Evolutionary conservation across 1,284 basidiomycete species (phyloP).

Genomic region (Mycosarcoma mackinlayi): DNA sequence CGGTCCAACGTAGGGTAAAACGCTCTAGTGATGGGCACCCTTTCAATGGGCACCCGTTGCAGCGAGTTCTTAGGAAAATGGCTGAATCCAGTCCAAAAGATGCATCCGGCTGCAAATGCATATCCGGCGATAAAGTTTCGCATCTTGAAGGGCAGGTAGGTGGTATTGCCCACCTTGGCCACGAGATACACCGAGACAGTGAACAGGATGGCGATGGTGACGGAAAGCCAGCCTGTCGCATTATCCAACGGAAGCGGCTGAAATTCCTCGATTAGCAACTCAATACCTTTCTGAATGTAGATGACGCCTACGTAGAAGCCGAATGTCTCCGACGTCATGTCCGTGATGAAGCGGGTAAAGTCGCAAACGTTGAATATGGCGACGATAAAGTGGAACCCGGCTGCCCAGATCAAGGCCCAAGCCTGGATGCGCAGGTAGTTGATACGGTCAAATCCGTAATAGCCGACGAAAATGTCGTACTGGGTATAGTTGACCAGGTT

Average conservation of each 20-base stretch:
- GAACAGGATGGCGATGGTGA: slow-evolving; percentile 70
- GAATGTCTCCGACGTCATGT: slow-evolving; percentile 93
- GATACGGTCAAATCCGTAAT: slow-evolving; percentile 58
- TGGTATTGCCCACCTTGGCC: slow-evolving; percentile 54
- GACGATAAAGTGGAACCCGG: slow-evolving; percentile 89
- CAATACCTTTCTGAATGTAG: slow-evolving; percentile 70
- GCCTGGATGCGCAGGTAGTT: slow-evolving; percentile 63
- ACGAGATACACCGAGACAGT: slow-evolving; percentile 69
- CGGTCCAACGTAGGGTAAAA: slow-evolving; percentile 76
- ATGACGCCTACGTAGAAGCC: slow-evolving; percentile 74
- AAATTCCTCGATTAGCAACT: slow-evolving; percentile 69
- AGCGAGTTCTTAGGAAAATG: slow-evolving; percentile 67
- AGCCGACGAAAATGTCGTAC: slow-evolving; percentile 63
- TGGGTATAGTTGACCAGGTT: slow-evolving; percentile 67
- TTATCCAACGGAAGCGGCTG: slow-evolving; percentile 60
- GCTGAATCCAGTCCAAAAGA: slow-evolving; percentile 70
- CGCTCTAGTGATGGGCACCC: slow-evolving; percentile 66
- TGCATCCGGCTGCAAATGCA: slow-evolving; percentile 68
- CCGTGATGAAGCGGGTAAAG: slow-evolving; percentile 69
- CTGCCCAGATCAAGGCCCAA: slow-evolving; percentile 93
- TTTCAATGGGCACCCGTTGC: slow-evolving; percentile 53
- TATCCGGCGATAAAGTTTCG: slow-evolving; percentile 68
- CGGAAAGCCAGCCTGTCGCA: slow-evolving; percentile 69
- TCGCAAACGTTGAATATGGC: slow-evolving; percentile 78
- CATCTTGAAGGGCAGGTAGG: slow-evolving; percentile 67